Conservation (phyloP, 371 early-diverging fungal genomes). For the Rhizopus arrhizus region DNA sequence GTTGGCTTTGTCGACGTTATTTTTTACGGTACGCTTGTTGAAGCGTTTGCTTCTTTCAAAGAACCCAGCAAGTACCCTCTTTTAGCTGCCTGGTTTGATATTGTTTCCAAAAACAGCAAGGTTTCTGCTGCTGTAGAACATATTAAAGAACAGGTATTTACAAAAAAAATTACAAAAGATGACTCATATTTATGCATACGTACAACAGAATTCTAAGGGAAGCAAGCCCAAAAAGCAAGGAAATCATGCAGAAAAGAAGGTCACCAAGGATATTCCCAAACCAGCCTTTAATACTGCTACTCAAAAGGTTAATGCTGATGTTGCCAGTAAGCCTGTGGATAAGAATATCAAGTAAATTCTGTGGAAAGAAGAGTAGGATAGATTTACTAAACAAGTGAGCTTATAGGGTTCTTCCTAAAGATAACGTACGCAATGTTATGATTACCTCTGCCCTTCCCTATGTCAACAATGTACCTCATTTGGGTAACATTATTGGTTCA, state of each 20-base stretch:
- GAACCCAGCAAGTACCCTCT: slow-evolving; percentile 38
- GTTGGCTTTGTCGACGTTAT: slow-evolving; percentile 37
- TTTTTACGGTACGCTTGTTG: slow-evolving; percentile 42
- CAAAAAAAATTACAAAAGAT: slow-evolving; percentile 1
- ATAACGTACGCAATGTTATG: slow-evolving; percentile 82
- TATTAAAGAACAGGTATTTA: slow-evolving; percentile 31
- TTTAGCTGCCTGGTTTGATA: slow-evolving; percentile 36
- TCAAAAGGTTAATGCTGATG: slow-evolving; percentile 39
- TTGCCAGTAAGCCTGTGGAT: slow-evolving; percentile 18
- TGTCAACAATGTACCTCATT: slow-evolving; percentile 99
- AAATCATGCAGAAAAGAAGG: slow-evolving; percentile 32
- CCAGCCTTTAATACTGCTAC: slow-evolving; percentile 35
- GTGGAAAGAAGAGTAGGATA: slow-evolving; percentile 9
- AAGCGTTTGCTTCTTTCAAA: slow-evolving; percentile 30
- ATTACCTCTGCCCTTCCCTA: slow-evolving; percentile 99
- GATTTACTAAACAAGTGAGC: background rate
- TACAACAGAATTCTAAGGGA: slow-evolving; percentile 33
- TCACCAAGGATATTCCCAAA: slow-evolving; percentile 25
- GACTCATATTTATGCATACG: slow-evolving; percentile 10
- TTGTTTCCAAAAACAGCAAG: slow-evolving; percentile 31
- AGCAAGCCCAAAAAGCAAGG: slow-evolving; percentile 39
- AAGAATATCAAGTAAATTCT: slow-evolving; percentile 20
- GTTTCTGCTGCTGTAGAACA: slow-evolving; percentile 33
- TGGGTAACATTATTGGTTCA: slow-evolving; percentile 99
- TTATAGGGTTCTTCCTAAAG: slow-evolving; percentile 60